Evolutionary conservation across 768 basidiomycete species (phyloP).

Genomic region (Rhodotorula diobovata): DNA sequence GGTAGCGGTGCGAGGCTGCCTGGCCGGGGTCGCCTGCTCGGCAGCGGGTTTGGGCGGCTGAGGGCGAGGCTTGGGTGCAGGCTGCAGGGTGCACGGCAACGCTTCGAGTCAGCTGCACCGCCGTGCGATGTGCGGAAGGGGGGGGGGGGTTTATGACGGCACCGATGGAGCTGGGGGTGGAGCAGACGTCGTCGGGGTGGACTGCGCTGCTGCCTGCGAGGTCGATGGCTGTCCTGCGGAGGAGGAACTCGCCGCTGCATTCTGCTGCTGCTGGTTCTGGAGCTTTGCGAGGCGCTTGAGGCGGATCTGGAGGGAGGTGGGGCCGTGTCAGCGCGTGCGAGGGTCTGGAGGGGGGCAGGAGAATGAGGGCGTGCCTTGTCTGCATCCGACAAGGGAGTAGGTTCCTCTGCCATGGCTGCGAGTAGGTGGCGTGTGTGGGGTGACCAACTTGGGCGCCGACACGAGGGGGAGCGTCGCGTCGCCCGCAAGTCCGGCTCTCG

Average conservation of each 20-base stretch:
- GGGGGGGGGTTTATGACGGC: not conserved
- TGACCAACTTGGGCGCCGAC: not conserved
- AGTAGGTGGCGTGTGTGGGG: too few relatives aligned
- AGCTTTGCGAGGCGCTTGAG: constrained; percentile 85
- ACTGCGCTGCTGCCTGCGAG: not conserved
- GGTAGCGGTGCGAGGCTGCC: constrained; percentile 34
- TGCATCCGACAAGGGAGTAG: constrained; percentile 5
- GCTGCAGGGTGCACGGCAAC: not conserved
- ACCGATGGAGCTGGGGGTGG: not conserved
- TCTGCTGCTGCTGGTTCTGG: constrained; percentile 48
- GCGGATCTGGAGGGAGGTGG: constrained; percentile 61
- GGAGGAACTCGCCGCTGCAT: not conserved
- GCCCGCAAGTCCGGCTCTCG: too few relatives aligned
- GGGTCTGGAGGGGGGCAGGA: not conserved
- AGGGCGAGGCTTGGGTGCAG: too few relatives aligned
- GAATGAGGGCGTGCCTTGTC: not conserved
- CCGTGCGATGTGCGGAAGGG: accelerated
- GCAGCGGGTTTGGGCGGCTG: not conserved
- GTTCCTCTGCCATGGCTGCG: not conserved
- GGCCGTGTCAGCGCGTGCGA: not conserved
- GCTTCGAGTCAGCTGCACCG: not conserved
- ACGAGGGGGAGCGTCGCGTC: not conserved
- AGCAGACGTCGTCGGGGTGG: not conserved
- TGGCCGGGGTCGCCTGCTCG: not conserved
- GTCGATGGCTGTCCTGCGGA: not conserved